Conservation (phyloP, 768 basidiomycete species). For the Lactarius pseudohatsudake region DNA sequence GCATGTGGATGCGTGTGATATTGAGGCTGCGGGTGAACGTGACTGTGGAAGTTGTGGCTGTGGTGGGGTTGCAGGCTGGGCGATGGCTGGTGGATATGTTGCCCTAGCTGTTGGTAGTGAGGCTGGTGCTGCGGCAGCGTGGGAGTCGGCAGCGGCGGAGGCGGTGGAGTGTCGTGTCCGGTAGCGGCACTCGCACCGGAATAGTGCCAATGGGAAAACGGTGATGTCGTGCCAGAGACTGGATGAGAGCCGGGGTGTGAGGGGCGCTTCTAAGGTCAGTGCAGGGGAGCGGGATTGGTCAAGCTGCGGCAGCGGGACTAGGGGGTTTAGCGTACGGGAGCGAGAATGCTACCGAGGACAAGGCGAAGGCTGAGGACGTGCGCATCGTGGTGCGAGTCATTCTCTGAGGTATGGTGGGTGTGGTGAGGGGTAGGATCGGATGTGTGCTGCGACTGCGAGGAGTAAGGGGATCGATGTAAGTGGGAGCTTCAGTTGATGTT, state of each 20-base stretch:
- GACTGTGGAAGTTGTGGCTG: not conserved
- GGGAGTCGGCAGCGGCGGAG: slow-evolving; percentile 33
- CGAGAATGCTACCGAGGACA: slow-evolving; percentile 59
- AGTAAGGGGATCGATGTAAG: not conserved
- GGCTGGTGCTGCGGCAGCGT: slow-evolving; percentile 8
- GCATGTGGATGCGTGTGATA: slow-evolving; percentile 22
- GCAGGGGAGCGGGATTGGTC: slow-evolving; percentile 14
- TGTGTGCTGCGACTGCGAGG: slow-evolving; percentile 12
- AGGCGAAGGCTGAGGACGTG: slow-evolving; percentile 44
- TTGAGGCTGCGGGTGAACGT: slow-evolving; percentile 27
- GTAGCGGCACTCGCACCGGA: not conserved
- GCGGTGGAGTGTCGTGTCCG: slow-evolving; percentile 22
- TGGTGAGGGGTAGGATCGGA: slow-evolving; percentile 2
- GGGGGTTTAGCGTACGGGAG: slow-evolving; percentile 47
- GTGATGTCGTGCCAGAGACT: slow-evolving; percentile 53
- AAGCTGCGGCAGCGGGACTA: not conserved
- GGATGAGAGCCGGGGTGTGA: slow-evolving; percentile 42
- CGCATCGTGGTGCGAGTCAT: slow-evolving; percentile 35
- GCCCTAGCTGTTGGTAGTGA: not conserved
- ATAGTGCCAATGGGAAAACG: slow-evolving; percentile 41
- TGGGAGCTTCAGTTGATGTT: too few species aligned
- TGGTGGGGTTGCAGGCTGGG: slow-evolving; percentile 11
- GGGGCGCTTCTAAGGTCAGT: slow-evolving; percentile 48
- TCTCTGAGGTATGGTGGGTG: slow-evolving; percentile 15
- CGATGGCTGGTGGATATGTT: slow-evolving; percentile 19